These are phyloP conservation scores for Lithocarpus polystachyus DNA, from an alignment of 306 rosid species.

Conservation along the genomic window DNA sequence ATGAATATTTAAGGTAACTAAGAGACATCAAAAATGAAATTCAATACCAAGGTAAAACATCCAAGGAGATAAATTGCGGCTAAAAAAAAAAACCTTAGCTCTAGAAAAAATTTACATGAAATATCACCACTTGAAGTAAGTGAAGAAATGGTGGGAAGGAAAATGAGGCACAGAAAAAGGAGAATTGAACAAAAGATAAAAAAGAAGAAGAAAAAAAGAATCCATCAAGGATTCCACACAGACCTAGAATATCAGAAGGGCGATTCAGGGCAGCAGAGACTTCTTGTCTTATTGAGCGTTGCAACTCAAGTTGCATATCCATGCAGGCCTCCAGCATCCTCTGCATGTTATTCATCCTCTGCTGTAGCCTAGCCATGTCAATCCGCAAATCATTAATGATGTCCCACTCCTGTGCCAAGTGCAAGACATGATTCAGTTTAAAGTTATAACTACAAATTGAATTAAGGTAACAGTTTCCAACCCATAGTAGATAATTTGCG, in stretches of 20 bases:
- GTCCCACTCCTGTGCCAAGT: conserved; percentile 74
- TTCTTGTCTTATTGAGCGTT: conserved; percentile 92
- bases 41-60: background rate
- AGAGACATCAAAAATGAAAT: background rate
- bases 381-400: conserved; percentile 80
- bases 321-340: conserved; percentile 93
- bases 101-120: background rate
- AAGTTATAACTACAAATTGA: background rate
- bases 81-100: background rate
- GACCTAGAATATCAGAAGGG: conserved; percentile 67
- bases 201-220: background rate
- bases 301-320: conserved; percentile 99
- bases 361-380: conserved; percentile 95
- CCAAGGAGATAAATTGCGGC: background rate
- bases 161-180: background rate
- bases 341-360: conserved; percentile 91
- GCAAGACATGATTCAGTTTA: conserved; percentile 7
- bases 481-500: conserved; percentile 1
- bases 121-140: background rate
- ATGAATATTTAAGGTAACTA: background rate
- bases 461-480: conserved; percentile 5
- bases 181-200: background rate
- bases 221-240: conserved; percentile 5
- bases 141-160: background rate
- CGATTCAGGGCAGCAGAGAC: conserved; percentile 95